A percentile compares a stretch with the other conserved stretches of the same genome.
phyloP scores from a whole-genome alignment of 2,329 filamentous ascomycete genomes.

The Sporothrix luriei region DNA sequence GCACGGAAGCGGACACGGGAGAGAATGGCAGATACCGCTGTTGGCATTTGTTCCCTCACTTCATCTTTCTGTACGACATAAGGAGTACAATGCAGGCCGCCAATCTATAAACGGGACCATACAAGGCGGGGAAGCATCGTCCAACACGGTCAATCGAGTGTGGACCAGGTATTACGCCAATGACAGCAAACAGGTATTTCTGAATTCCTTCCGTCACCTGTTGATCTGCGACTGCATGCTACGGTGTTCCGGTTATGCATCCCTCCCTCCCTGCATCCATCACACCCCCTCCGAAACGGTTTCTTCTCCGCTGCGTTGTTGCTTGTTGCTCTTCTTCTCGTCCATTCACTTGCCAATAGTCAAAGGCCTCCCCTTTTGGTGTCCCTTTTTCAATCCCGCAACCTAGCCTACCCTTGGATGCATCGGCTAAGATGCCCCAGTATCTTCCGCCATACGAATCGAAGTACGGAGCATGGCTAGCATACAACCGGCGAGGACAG shows the following conservation, averaged over 20 bases:
- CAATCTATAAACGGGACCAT: not conserved
- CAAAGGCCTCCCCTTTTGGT: no score
- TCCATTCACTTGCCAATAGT: not conserved
- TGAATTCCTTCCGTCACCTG: not conserved
- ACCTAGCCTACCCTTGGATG: not conserved
- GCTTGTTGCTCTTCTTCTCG: not conserved
- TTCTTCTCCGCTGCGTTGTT: not conserved
- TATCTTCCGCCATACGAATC: not conserved
- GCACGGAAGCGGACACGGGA: not conserved
- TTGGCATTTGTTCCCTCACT: not conserved
- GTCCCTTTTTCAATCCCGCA: not conserved
- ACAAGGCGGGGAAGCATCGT: conserved; percentile 12
- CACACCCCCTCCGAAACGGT: not conserved
- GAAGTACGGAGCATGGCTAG: not conserved
- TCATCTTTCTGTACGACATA: not conserved
- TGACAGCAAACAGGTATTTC: not conserved
- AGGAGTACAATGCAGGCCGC: not conserved
- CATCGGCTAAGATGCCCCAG: not conserved
- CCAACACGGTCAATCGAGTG: not conserved
- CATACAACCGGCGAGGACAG: not conserved
- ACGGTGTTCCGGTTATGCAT: conserved; percentile 16
- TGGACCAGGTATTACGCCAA: not conserved
- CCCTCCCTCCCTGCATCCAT: conserved; percentile 1
- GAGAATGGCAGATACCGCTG: not conserved
- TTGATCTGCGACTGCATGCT: conserved; percentile 21